Evolutionary conservation across 352 stramenopile genomes (phyloP).

Genomic region (Phytopythium chamaehyphon): DNA sequence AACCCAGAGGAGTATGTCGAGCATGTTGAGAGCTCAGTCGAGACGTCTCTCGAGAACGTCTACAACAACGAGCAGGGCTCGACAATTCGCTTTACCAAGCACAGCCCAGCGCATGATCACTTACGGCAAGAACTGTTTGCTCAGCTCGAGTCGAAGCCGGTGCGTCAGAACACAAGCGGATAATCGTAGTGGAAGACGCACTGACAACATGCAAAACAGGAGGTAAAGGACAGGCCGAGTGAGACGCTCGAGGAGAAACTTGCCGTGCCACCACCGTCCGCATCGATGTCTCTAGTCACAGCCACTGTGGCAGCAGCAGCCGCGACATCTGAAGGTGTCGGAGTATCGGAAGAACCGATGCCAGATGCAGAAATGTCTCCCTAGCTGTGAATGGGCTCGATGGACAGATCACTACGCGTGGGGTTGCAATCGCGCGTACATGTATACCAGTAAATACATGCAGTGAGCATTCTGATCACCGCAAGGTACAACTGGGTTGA

Average conservation of each 20-base stretch:
- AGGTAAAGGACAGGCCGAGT: slow-evolving; percentile 14
- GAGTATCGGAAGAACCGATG: slow-evolving; percentile 30
- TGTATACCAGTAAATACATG: neutral
- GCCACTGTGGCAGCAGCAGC: slow-evolving; percentile 24
- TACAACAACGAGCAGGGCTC: slow-evolving; percentile 92
- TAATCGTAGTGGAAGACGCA: neutral
- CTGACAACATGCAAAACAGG: neutral
- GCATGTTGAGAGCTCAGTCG: slow-evolving; percentile 89
- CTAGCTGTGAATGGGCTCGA: neutral
- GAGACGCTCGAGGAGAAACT: slow-evolving; percentile 37
- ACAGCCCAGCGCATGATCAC: slow-evolving; percentile 77
- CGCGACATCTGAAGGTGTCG: slow-evolving; percentile 4
- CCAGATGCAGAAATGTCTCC: slow-evolving; percentile 14
- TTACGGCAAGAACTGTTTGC: slow-evolving; percentile 77
- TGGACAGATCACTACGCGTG: neutral
- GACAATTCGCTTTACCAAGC: slow-evolving; percentile 85
- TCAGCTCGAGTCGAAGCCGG: slow-evolving; percentile 36
- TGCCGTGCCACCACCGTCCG: slow-evolving; percentile 17
- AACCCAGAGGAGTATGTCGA: slow-evolving; percentile 88
- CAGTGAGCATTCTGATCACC: neutral
- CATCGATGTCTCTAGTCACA: slow-evolving; percentile 36
- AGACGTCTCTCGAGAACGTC: slow-evolving; percentile 90
- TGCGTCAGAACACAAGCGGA: slow-evolving; percentile 7
- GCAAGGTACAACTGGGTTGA: slow-evolving; percentile 6
- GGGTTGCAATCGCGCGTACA: too few relatives aligned